Base-by-base conservation (phyloP, 1,284 basidiomycete species). In the Cerrena zonata region DNA sequence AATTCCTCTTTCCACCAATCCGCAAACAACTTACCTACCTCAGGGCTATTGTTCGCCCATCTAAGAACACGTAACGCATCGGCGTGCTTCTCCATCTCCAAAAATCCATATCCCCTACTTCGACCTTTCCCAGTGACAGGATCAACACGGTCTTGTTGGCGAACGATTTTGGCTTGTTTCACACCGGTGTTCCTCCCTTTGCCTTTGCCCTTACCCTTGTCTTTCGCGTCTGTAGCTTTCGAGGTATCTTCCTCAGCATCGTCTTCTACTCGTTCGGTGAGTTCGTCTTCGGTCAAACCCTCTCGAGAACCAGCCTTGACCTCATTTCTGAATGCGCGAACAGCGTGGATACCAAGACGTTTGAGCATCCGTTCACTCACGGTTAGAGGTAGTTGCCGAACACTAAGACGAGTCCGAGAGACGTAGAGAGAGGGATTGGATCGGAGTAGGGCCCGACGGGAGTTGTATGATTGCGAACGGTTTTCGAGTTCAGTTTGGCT, bases 401-500 rank as follows among this genome's bases (percentile, higher is more conserved):
- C 80, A 50, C 91, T 92, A 26, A 99, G 80, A 55, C 96, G 90
- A 0, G 93, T 98, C 65, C 88, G 89, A 34, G 92, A 95, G 58
- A 99, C 88, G 70, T 89, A 99, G 3, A 99, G 76, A 1, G 91
- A 88, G 0, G 96, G 94, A 67, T 99, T 99, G 5, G 86, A 86
- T 53, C 88, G 86, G 44, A 97, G 79, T 21, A 94, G 78, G 10
- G 78, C 72, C 51, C 86, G 79, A 22, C 94, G 86, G 1, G 90
- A 81, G 60, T 87, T 89, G 74, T 89, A 95, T 0, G 91, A 91
- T 30, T 75, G 73, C 26, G 86, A 83, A 22, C 94, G 87, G 51
- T 88, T 86, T 67, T 94, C 89, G 43, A 96, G 68, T 57, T 96
- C 94, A 10, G 80, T 74, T 1, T 80, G 68, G 5, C 82, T 74